Conservation (phyloP, 2,329 filamentous ascomycete genomes). For the Dothideomycetes sp. region DNA sequence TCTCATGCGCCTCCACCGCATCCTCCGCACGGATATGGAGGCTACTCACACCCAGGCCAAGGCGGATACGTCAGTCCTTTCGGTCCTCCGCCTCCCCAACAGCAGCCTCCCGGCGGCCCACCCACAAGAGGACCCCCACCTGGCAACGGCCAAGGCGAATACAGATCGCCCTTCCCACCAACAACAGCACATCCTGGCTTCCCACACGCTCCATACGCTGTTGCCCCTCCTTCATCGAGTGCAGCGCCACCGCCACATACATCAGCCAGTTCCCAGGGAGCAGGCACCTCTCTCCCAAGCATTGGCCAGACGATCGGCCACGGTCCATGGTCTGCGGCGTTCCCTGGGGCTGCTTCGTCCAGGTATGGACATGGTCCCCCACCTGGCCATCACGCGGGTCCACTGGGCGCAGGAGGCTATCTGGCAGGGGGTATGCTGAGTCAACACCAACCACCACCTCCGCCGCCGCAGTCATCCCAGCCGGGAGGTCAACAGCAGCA, state of each 20-base stretch:
- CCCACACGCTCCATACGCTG: no score
- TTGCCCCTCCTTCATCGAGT: not conserved
- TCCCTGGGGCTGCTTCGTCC: no score
- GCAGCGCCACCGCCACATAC: no score
- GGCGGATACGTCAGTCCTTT: not conserved
- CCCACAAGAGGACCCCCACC: conserved; percentile 1
- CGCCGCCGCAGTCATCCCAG: conserved; percentile 1
- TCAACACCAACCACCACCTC: not conserved
- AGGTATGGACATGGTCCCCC: no score
- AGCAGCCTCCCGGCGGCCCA: conserved; percentile 1
- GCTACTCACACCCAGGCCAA: not conserved
- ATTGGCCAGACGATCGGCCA: not conserved
- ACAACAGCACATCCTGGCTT: no score
- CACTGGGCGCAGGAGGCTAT: not conserved
- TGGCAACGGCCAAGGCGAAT: not conserved
- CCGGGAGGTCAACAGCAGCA: not conserved
- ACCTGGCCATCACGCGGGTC: no score
- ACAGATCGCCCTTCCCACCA: not conserved
- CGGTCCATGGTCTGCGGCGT: no score
- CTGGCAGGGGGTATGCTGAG: not conserved
- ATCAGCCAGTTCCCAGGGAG: not conserved
- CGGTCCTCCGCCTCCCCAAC: no score
- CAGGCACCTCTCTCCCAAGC: not conserved
- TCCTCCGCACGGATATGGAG: not conserved
- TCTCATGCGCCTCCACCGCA: conserved; percentile 3